Evolutionary conservation across 306 rosid species (phyloP).

Genomic region (Vigna mungo): DNA sequence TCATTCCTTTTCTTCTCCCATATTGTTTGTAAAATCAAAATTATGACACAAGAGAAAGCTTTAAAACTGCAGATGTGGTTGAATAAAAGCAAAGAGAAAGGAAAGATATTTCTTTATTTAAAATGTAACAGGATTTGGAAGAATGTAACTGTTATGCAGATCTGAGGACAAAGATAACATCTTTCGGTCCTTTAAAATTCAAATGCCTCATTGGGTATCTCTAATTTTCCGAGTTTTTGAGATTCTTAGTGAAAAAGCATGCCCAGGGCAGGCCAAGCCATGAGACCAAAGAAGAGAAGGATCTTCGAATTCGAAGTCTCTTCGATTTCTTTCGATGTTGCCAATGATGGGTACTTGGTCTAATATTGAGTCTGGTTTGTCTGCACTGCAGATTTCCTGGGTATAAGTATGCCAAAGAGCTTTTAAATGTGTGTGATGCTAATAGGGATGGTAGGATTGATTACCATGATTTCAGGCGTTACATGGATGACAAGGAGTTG

Average conservation of each 20-base stretch:
- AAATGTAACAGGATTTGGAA: too few relatives aligned
- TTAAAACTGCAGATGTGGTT: too few relatives aligned
- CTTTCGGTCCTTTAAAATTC: constrained; percentile 13
- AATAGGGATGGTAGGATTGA: constrained; percentile 61
- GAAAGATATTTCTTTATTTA: too few relatives aligned
- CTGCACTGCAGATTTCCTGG: constrained; percentile 59
- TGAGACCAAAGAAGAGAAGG: constrained; percentile 64
- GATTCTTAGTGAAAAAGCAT: constrained; percentile 8
- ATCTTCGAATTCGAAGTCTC: constrained; percentile 58
- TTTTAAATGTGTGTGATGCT: constrained; percentile 63
- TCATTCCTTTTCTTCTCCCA: too few relatives aligned
- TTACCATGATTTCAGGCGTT: constrained; percentile 57
- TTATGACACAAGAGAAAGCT: too few relatives aligned
- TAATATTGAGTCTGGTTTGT: constrained; percentile 61
- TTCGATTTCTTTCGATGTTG: constrained; percentile 60
- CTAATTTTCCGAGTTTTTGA: constrained; percentile 8
- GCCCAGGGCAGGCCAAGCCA: constrained; percentile 56
- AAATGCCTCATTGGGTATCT: constrained; percentile 49
- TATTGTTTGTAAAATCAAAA: too few relatives aligned
- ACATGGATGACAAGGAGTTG: constrained; percentile 67
- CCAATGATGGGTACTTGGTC: constrained; percentile 57
- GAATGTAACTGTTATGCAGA: constrained; percentile 27
- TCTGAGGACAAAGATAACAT: constrained; percentile 40
- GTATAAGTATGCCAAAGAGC: constrained; percentile 64
- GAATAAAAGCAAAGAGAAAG: too few relatives aligned